Conservation (phyloP, 805 yeast species). For the Kazachstania martiniae region DNA sequence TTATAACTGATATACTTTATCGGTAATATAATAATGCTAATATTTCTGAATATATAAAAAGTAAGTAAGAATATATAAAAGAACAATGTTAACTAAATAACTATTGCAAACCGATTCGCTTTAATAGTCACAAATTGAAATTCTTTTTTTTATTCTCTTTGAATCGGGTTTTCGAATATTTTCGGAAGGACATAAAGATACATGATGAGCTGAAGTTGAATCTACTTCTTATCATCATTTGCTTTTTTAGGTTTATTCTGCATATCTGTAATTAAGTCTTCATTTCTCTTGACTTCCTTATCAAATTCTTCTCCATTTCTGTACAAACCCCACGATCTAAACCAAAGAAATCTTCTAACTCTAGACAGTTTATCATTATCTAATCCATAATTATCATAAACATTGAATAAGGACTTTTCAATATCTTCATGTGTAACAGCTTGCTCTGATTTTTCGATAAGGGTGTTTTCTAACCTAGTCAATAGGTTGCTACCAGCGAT, state of each 20-base stretch:
- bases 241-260: slow-evolving; percentile 5
- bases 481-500: slow-evolving; percentile 33
- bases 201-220: too few relatives aligned
- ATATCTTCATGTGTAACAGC: slow-evolving; percentile 30
- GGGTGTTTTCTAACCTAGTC: slow-evolving; percentile 29
- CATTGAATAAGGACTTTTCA: slow-evolving; percentile 31
- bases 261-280: slow-evolving; percentile 54
- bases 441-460: slow-evolving; percentile 18
- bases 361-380: slow-evolving; percentile 41
- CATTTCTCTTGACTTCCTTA: slow-evolving; percentile 49
- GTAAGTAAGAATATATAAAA: too few relatives aligned
- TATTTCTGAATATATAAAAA: too few relatives aligned
- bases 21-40: not conserved
- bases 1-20: not conserved
- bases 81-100: too few relatives aligned
- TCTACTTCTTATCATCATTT: slow-evolving; percentile 36
- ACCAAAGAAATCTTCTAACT: slow-evolving; percentile 48
- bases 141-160: too few relatives aligned
- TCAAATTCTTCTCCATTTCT: slow-evolving; percentile 24
- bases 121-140: too few relatives aligned
- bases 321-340: slow-evolving; percentile 32
- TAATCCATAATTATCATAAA: slow-evolving; percentile 41
- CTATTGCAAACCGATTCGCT: too few relatives aligned
- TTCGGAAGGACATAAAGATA: too few relatives aligned
- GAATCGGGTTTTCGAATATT: too few relatives aligned